These are phyloP conservation scores for Omphalea diandra DNA, from an alignment of 441 rosid genomes.

Conservation along the genomic window DNA sequence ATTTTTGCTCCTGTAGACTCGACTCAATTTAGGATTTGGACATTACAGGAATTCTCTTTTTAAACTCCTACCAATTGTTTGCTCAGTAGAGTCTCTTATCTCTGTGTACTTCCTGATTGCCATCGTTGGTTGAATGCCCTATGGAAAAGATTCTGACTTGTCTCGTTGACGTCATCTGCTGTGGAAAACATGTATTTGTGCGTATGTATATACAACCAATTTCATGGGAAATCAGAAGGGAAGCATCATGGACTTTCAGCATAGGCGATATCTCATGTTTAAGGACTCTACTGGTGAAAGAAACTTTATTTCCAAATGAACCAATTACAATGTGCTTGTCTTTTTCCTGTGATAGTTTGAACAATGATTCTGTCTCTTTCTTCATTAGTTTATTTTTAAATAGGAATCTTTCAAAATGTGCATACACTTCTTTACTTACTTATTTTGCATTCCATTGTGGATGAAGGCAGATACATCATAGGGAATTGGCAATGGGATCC, in stretches of 20 bases:
- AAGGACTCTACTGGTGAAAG: background rate
- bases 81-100: background rate
- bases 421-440: constrained; percentile 20
- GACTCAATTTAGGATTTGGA: background rate
- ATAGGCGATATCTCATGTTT: background rate
- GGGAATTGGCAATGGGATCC: constrained; percentile 35
- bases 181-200: background rate
- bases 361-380: background rate
- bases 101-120: background rate
- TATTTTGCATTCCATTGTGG: constrained; percentile 49
- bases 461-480: constrained; percentile 80
- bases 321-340: background rate
- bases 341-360: constrained; percentile 2
- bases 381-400: background rate
- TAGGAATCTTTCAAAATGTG: background rate
- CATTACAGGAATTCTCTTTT: background rate
- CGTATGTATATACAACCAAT: background rate
- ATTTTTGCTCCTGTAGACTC: background rate
- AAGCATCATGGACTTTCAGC: background rate
- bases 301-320: background rate
- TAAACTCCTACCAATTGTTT: background rate
- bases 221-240: background rate
- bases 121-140: background rate
- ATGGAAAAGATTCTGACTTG: background rate
- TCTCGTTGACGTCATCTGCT: background rate